Conservation (phyloP, 2,329 filamentous ascomycete genomes). For the Aspergillaceae sp. region DNA sequence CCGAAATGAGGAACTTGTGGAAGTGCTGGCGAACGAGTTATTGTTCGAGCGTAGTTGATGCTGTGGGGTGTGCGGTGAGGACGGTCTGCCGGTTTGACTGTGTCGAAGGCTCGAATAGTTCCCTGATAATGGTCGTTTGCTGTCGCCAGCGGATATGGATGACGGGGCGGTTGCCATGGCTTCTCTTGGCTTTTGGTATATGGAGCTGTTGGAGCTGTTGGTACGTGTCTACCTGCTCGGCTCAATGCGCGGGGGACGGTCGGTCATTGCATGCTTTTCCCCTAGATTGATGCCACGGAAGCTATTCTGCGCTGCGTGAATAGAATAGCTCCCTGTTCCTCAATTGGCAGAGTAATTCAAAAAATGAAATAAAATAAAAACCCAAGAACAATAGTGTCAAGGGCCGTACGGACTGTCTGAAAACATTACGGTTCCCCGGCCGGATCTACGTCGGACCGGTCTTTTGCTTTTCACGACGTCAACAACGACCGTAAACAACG, state of each 20-base stretch:
- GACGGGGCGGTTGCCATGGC: constrained; percentile 13
- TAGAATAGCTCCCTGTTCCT: constrained; percentile 1
- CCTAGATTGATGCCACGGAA: constrained; percentile 2
- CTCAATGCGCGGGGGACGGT: constrained; percentile 9
- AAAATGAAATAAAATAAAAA: background rate
- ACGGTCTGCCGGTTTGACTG: constrained; percentile 24
- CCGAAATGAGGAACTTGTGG: constrained; percentile 50
- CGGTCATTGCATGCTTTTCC: constrained; percentile 1
- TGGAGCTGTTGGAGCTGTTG: background rate
- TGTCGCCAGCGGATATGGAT: constrained; percentile 17
- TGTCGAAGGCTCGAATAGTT: constrained; percentile 20
- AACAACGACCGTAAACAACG: constrained; percentile 10
- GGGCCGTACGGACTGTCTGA: too few species aligned
- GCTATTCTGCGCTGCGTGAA: background rate
- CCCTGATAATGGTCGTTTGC: constrained; percentile 14
- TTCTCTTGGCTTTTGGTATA: constrained; percentile 4
- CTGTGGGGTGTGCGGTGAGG: constrained; percentile 54
- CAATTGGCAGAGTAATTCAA: background rate
- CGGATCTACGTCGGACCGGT: constrained; percentile 32
- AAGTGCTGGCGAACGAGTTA: constrained; percentile 47
- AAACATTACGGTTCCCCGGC: background rate
- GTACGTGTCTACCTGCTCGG: constrained; percentile 2
- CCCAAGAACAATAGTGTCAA: background rate
- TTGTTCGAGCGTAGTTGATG: constrained; percentile 39
- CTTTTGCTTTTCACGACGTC: constrained; percentile 15